phyloP scores from a whole-genome alignment of 352 stramenopile genomes.

The Phytopythium litorale region DNA sequence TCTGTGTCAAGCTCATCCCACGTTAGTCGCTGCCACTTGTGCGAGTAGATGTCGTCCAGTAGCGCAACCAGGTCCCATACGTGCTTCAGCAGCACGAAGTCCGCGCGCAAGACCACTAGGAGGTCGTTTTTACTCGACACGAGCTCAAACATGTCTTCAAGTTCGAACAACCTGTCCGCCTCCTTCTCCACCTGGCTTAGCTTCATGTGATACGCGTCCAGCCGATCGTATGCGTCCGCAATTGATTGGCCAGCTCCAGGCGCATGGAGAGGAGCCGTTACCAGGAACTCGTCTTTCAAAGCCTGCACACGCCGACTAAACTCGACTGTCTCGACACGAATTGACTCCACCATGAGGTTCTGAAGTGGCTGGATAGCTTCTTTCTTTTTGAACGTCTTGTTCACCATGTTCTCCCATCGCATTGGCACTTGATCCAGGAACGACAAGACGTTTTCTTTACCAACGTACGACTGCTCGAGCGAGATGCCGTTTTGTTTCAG shows the following conservation, averaged over 20 bases:
- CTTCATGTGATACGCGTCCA: slow-evolving; percentile 86
- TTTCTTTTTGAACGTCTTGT: slow-evolving; percentile 93
- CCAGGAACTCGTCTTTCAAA: slow-evolving; percentile 65
- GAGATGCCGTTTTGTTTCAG: slow-evolving; percentile 87
- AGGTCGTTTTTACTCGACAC: slow-evolving; percentile 76
- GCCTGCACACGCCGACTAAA: slow-evolving; percentile 65
- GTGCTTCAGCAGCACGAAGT: slow-evolving; percentile 89
- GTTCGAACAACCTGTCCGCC: slow-evolving; percentile 76
- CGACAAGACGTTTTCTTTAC: slow-evolving; percentile 73
- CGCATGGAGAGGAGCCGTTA: slow-evolving; percentile 47
- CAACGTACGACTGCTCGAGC: slow-evolving; percentile 85
- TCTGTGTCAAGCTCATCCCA: slow-evolving; percentile 92
- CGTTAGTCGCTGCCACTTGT: slow-evolving; percentile 82
- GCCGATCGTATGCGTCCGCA: slow-evolving; percentile 76
- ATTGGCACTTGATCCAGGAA: slow-evolving; percentile 88
- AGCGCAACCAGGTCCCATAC: slow-evolving; percentile 94
- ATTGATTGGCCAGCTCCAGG: slow-evolving; percentile 21
- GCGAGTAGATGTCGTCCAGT: slow-evolving; percentile 62
- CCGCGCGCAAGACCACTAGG: slow-evolving; percentile 67
- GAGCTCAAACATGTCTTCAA: slow-evolving; percentile 96
- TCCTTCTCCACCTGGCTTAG: slow-evolving; percentile 81
- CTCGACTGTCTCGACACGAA: slow-evolving; percentile 64
- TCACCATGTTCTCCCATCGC: slow-evolving; percentile 91
- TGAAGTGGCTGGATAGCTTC: slow-evolving; percentile 89
- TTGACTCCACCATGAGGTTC: slow-evolving; percentile 84